Percentiles rank a stretch among this genome's conserved stretches.
Conservation (phyloP, 768 basidiomycete genomes). For the Russula griseocarnosa region DNA sequence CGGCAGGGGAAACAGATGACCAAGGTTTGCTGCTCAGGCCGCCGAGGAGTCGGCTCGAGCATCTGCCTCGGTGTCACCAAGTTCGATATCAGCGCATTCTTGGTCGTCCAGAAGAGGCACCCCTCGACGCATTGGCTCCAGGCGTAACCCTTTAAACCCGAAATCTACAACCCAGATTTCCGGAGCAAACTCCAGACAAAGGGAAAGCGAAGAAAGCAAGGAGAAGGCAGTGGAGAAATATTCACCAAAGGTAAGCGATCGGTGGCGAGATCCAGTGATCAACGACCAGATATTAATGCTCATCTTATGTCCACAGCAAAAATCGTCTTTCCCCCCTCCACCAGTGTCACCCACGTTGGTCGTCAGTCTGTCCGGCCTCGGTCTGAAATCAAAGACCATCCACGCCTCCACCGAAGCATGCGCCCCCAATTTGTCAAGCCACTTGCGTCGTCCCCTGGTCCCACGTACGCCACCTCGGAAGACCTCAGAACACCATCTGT, state of each 20-base stretch:
- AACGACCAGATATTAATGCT: neutral
- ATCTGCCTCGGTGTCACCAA: conserved; percentile 14
- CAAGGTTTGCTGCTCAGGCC: neutral
- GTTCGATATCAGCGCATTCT: conserved; percentile 27
- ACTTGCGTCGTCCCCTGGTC: conserved; percentile 37
- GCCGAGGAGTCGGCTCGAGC: conserved; percentile 10
- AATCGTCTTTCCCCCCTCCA: conserved; percentile 20
- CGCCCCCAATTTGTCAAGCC: conserved; percentile 13
- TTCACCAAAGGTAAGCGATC: conserved; percentile 11
- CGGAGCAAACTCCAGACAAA: conserved; percentile 13
- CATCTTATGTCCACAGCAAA: conserved; percentile 1
- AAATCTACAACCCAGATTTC: neutral
- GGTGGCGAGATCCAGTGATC: neutral
- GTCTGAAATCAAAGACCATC: neutral
- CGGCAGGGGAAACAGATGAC: conserved; percentile 24
- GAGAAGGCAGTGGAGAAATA: conserved; percentile 18
- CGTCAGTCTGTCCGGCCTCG: conserved; percentile 19
- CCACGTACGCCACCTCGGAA: conserved; percentile 40
- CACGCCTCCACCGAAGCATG: conserved; percentile 20
- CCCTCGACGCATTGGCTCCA: conserved; percentile 28
- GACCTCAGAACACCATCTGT: conserved; percentile 41
- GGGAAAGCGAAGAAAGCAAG: conserved; percentile 26
- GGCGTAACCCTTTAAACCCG: conserved; percentile 26
- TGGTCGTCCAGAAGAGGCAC: conserved; percentile 26
- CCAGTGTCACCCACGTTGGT: conserved; percentile 28